Percentiles rank a stretch among this genome's conserved stretches.
Conservation (phyloP, 805 yeast genomes). For the Wickerhamiella azymoides region DNA sequence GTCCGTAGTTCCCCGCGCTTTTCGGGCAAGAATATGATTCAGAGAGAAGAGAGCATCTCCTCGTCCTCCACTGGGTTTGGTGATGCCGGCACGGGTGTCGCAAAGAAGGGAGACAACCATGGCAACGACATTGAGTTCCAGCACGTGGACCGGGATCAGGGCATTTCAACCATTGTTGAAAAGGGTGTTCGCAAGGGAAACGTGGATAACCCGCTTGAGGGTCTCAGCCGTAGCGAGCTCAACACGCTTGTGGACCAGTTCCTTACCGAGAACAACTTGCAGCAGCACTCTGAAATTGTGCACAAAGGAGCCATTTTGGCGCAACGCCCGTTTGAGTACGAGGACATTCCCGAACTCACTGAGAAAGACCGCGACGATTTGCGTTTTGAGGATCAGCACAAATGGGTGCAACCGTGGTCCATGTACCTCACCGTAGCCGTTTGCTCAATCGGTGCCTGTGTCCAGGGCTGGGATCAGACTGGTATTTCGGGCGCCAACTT, state of each 20-base stretch:
- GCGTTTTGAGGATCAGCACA: slow-evolving; percentile 34
- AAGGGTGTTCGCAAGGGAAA: slow-evolving; percentile 7
- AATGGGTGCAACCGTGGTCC: slow-evolving; percentile 31
- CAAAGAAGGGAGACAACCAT: neutral
- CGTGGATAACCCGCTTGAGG: slow-evolving; percentile 19
- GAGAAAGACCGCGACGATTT: slow-evolving; percentile 22
- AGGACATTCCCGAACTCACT: slow-evolving; percentile 19
- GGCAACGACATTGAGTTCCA: slow-evolving; percentile 2
- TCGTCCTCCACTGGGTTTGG: neutral
- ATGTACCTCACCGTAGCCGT: slow-evolving; percentile 38
- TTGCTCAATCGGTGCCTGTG: slow-evolving; percentile 54
- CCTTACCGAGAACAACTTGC: slow-evolving; percentile 15
- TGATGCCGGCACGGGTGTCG: neutral
- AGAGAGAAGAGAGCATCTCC: neutral
- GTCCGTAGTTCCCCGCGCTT: neutral
- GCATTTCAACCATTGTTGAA: slow-evolving; percentile 1
- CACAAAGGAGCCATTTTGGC: slow-evolving; percentile 44
- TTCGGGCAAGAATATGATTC: neutral
- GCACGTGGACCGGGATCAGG: slow-evolving; percentile 1
- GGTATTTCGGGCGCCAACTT: slow-evolving; percentile 55
- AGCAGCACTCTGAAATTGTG: slow-evolving; percentile 17
- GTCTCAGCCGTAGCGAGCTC: slow-evolving; percentile 17
- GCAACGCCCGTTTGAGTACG: slow-evolving; percentile 27
- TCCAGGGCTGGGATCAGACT: slow-evolving; percentile 65
- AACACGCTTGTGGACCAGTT: slow-evolving; percentile 18